Evolutionary conservation across 768 basidiomycete genomes (phyloP), one percentile per base, ranked within the genome.

Genomic region (Termitomyces sp.): DNA sequence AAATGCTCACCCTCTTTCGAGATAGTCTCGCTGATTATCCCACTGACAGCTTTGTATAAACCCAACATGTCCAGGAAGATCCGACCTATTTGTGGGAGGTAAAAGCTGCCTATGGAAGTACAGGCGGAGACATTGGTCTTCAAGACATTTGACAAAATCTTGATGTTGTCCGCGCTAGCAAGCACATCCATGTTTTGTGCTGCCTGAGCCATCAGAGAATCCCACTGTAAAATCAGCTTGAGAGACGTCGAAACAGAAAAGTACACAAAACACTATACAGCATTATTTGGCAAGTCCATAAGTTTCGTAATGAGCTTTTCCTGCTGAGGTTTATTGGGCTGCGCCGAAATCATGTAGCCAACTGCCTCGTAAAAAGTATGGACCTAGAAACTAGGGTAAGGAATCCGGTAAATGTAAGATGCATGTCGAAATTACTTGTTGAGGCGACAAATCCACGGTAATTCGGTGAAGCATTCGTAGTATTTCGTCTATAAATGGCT

Each of bases 351-450:
- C 97, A 98, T 98, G 78, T 98, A 94, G 4, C 97, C 97, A 49
- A 98, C 91, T 6, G 97, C 97, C 74, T 98, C 96, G 65, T 98
- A 98, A 78, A 98, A 98, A 0, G 96, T 98, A 70, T 99, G 96
- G 32, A 97, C 94, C 79, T 80, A 30, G 26, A 3, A 54, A 14
- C 62, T 35, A 43, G 33, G 53, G 32, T 26, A 13, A 42, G 20
- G 14, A 30, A 9, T 6, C 40, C 12, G 12, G 6, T 22, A 50
- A 58, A 13, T 13, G 3, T 4, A 14, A 4, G 13, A 49, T 32
- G 40, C 32, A 49, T 59, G 52, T 64, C 70, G 74, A 43, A 9
- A 59, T 38, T 53, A 78, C 80, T 75, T 99, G 96, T 67, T 91
- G 92, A 40, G 96, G 93, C 2, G 90, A 90, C 12, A 99, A 77